Conservation (phyloP, 2,329 filamentous ascomycete genomes). For the Cladosporium austrohemisphaericum region DNA sequence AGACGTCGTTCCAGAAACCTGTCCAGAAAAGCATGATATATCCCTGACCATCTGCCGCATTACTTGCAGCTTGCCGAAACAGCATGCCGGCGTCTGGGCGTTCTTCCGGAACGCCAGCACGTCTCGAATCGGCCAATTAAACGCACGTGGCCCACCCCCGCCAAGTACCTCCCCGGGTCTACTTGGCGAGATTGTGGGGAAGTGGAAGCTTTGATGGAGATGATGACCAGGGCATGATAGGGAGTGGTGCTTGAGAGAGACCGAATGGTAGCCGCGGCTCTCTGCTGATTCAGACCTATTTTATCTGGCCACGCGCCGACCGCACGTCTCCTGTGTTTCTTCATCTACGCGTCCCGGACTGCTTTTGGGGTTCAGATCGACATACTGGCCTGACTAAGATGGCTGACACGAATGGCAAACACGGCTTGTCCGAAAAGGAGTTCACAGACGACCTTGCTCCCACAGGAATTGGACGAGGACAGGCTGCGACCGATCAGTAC, state of each 20-base stretch:
- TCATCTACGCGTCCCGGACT: neutral
- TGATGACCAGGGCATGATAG: too few species aligned
- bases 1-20: neutral
- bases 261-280: too few species aligned
- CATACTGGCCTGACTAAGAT: neutral
- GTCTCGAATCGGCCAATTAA: too few species aligned
- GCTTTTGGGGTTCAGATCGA: neutral
- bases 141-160: too few species aligned
- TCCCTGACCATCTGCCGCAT: neutral
- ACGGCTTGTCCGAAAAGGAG: neutral
- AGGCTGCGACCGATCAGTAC: constrained; percentile 48
- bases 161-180: too few species aligned
- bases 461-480: constrained; percentile 43
- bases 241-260: too few species aligned
- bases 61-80: too few species aligned
- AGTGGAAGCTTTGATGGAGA: too few species aligned
- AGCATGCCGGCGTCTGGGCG: too few species aligned
- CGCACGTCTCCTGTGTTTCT: neutral
- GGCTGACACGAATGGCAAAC: neutral
- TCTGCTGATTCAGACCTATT: neutral
- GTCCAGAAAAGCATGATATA: neutral
- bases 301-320: constrained; percentile 1
- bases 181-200: too few species aligned
- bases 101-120: too few species aligned
- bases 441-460: constrained; percentile 21